These are phyloP conservation scores for Diaporthe sp. DNA, from an alignment of 2,329 filamentous ascomycete genomes.

Conservation along the genomic window DNA sequence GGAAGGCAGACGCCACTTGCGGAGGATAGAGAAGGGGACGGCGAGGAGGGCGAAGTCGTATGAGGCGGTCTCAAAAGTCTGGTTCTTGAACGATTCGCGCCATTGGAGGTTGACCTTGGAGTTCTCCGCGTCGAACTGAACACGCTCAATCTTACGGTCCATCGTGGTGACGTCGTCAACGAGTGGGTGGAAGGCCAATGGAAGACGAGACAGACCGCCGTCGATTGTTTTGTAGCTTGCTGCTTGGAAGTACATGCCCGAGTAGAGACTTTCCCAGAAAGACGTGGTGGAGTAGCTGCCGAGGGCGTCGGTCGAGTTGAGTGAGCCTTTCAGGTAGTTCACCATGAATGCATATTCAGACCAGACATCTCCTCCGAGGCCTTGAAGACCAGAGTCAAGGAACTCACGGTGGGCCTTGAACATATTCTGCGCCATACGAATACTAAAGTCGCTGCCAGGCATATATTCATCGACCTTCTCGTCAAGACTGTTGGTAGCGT, in stretches of 20 bases:
- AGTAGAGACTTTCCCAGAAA: constrained; percentile 63
- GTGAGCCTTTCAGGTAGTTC: constrained; percentile 64
- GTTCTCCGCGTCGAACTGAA: constrained; percentile 61
- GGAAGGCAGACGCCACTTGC: constrained; percentile 66
- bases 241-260: constrained; percentile 68
- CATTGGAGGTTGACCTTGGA: constrained; percentile 69
- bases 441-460: constrained; percentile 48
- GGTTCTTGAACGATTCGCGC: constrained; percentile 52
- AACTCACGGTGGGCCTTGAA: constrained; percentile 56
- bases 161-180: constrained; percentile 67
- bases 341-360: constrained; percentile 72
- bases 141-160: constrained; percentile 65
- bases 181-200: constrained; percentile 69
- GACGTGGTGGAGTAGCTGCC: constrained; percentile 54
- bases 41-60: constrained; percentile 76
- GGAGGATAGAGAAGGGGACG: constrained; percentile 71
- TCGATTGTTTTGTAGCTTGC: constrained; percentile 73
- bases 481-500: constrained; percentile 46
- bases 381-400: constrained; percentile 48
- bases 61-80: constrained; percentile 55
- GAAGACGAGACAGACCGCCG: constrained; percentile 64
- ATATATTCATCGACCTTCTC: constrained; percentile 50
- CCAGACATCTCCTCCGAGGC: constrained; percentile 68
- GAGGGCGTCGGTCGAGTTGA: constrained; percentile 65
- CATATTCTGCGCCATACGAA: constrained; percentile 53